Percentiles rank a stretch among this genome's conserved stretches.
phyloP scores from a whole-genome alignment of 352 stramenopile species.

The Phytopythium vexans region DNA sequence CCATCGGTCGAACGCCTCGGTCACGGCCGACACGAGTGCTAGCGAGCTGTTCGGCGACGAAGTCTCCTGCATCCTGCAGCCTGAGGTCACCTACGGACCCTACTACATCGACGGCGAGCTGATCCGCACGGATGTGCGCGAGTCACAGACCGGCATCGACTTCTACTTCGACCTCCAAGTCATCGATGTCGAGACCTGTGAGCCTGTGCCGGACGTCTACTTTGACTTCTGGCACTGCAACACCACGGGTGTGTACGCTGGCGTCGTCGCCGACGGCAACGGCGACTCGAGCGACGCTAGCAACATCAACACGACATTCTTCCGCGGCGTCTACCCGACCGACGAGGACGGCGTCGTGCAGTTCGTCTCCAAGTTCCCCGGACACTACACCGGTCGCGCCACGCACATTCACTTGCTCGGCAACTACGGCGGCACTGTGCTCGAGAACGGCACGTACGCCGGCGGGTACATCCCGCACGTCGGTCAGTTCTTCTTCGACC shows the following conservation, averaged over 20 bases:
- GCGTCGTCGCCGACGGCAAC: too few species aligned
- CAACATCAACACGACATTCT: too few species aligned
- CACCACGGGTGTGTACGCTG: too few species aligned
- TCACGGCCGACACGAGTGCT: slow-evolving; percentile 12
- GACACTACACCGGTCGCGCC: slow-evolving; percentile 19
- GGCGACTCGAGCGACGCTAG: too few species aligned
- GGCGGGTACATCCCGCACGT: slow-evolving; percentile 12
- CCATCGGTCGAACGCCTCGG: slow-evolving; percentile 15
- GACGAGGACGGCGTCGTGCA: slow-evolving; percentile 15
- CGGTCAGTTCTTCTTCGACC: slow-evolving; percentile 21
- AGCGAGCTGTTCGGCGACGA: slow-evolving; percentile 15
- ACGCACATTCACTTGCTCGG: slow-evolving; percentile 25
- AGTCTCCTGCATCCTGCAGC: slow-evolving; percentile 14
- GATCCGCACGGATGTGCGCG: slow-evolving; percentile 18
- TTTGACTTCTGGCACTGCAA: too few species aligned
- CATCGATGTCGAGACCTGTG: slow-evolving; percentile 20
- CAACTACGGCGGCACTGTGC: slow-evolving; percentile 16
- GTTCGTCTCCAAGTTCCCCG: slow-evolving; percentile 20
- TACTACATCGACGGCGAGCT: slow-evolving; percentile 22
- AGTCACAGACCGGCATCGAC: slow-evolving; percentile 14
- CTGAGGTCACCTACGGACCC: slow-evolving; percentile 20
- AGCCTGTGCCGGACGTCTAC: slow-evolving; percentile 18
- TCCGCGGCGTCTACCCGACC: too few species aligned
- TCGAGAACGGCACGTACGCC: slow-evolving; percentile 16
- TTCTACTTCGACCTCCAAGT: slow-evolving; percentile 23